Conservation (phyloP, 1,139 yeast genomes). For the Yamadazyma mexicana region DNA sequence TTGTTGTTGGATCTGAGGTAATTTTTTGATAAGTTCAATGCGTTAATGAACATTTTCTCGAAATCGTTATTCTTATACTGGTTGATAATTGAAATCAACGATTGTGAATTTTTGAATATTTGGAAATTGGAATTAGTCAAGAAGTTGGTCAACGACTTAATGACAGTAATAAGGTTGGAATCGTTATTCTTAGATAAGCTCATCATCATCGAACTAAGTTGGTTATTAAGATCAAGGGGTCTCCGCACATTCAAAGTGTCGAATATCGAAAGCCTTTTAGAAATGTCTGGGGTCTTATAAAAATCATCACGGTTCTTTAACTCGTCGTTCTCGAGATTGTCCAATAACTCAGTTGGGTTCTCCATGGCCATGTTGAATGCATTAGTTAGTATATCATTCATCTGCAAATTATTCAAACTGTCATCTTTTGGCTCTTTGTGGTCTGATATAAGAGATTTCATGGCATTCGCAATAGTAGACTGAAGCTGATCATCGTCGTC, state of each 20-base stretch:
- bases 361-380: slow-evolving; percentile 74
- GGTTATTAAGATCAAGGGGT: slow-evolving; percentile 23
- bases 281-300: slow-evolving; percentile 11
- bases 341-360: slow-evolving; percentile 56
- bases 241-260: slow-evolving; percentile 48
- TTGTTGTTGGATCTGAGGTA: slow-evolving; percentile 23
- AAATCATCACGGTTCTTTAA: slow-evolving; percentile 9
- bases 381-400: slow-evolving; percentile 70
- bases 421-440: slow-evolving; percentile 32
- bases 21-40: slow-evolving; percentile 40
- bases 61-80: slow-evolving; percentile 27
- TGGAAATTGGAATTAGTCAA: slow-evolving; percentile 24
- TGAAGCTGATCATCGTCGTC: slow-evolving; percentile 17
- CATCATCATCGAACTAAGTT: slow-evolving; percentile 23
- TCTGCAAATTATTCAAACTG: slow-evolving; percentile 52
- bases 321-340: slow-evolving; percentile 45
- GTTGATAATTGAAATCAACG: slow-evolving; percentile 16
- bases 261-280: slow-evolving; percentile 54
- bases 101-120: slow-evolving; percentile 18
- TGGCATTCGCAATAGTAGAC: slow-evolving; percentile 26
- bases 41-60: slow-evolving; percentile 29
- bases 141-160: slow-evolving; percentile 45
- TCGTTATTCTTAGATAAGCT: slow-evolving; percentile 28
- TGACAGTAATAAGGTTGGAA: slow-evolving; percentile 35
- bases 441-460: slow-evolving; percentile 21